These are phyloP conservation scores for Leccinum imitatum DNA, from an alignment of 768 basidiomycete species.

Conservation along the genomic window DNA sequence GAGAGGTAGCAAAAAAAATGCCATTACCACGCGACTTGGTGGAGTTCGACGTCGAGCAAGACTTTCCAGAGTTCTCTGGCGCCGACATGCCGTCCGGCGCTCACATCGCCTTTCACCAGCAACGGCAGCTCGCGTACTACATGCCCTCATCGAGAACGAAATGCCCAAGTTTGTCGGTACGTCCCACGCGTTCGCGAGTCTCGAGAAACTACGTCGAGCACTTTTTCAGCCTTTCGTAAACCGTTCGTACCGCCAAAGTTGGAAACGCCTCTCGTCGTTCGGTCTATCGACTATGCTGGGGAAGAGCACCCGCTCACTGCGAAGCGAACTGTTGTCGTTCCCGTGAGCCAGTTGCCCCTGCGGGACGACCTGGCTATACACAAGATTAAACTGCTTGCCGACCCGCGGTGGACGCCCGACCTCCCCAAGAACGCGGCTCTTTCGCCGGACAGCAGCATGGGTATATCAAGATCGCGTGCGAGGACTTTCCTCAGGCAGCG, in stretches of 20 bases:
- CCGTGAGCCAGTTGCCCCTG: slow-evolving; percentile 74
- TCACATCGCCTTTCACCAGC: slow-evolving; percentile 71
- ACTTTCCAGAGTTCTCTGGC: slow-evolving; percentile 27
- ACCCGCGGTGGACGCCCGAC: slow-evolving; percentile 78
- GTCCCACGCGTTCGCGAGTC: slow-evolving; percentile 18
- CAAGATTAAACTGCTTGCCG: slow-evolving; percentile 87
- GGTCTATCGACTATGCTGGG: slow-evolving; percentile 76
- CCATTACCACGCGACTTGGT: slow-evolving; percentile 42
- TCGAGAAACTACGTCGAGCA: slow-evolving; percentile 9
- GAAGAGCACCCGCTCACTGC: slow-evolving; percentile 69
- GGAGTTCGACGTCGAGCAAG: slow-evolving; percentile 38
- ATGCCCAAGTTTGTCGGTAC: slow-evolving; percentile 83
- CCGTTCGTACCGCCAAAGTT: slow-evolving; percentile 68
- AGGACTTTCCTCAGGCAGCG: slow-evolving; percentile 75
- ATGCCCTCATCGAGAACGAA: slow-evolving; percentile 84
- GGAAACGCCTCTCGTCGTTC: slow-evolving; percentile 61
- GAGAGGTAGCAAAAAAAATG: slow-evolving; percentile 20
- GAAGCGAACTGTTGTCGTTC: slow-evolving; percentile 73
- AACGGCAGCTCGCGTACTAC: slow-evolving; percentile 73
- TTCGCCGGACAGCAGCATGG: slow-evolving; percentile 58
- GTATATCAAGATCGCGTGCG: slow-evolving; percentile 88
- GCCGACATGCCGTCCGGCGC: slow-evolving; percentile 70
- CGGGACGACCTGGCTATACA: slow-evolving; percentile 61
- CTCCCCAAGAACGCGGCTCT: slow-evolving; percentile 69
- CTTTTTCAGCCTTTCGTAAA: slow-evolving; percentile 69